Evolutionary conservation across 352 stramenopile species (phyloP), one percentile per base, ranked within the genome.

Genomic region (Bremia lactucae): DNA sequence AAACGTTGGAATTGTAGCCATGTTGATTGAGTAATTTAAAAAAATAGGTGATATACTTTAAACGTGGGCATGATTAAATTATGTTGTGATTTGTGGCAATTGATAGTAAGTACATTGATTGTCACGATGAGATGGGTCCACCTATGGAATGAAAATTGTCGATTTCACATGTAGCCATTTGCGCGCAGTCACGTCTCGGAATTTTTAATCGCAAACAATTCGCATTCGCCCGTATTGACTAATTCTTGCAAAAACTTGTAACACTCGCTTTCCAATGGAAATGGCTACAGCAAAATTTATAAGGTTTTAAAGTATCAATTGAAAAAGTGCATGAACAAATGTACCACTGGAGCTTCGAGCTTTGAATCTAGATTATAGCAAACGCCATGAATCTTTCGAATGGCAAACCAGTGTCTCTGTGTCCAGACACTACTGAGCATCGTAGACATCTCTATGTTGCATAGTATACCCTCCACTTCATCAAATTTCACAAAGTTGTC

Each of bases 281-380:
- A 84, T 3, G 69, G 13, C 68, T 81, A 10, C 15, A 26, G 19
- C 6, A 21, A n/a, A 13, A 11, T 46, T 20, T 29, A 14, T 35
- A 3, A 7, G 28, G 28, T 9, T 16, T 35, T 35, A 35, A 2
- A 3, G 2, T 37, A 37, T 21, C 15, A 25, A 24, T 20, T 23
- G 8, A 19, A 6, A 13, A 16, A 36, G 36, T 10, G 13, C 8
- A 21, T 5, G 24, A 9, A 16, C 21, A 13, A 31, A 49, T 49
- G 28, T 38, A 84, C 72, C 68, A 60, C 48, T 14, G 78, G 75
- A 21, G 36, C 36, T 6, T 55, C 41, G 2, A 90, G 47, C 51
- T 86, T 87, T 13, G 74, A 90, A 56, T 87, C 75, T 36, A 90
- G 59, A 48, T 87, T 87, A 56, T 80, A 87, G 41, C 62, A 83